These are phyloP conservation scores for Blastomyces percursus DNA, from an alignment of 2,329 filamentous ascomycete species.

Conservation along the genomic window DNA sequence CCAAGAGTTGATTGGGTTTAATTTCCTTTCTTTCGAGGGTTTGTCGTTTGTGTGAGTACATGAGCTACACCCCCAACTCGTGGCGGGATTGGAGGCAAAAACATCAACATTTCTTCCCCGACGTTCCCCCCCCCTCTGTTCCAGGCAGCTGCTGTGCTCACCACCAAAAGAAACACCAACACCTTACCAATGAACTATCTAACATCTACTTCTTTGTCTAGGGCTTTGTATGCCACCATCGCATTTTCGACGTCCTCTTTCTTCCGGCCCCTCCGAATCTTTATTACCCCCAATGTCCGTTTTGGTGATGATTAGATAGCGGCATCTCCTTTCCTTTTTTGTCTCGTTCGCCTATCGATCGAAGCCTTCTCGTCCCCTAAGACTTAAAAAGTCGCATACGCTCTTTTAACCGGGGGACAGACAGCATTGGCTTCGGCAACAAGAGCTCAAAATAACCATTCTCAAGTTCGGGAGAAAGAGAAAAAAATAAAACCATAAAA, in stretches of 20 bases:
- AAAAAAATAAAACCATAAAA: not conserved
- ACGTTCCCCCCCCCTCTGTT: not conserved
- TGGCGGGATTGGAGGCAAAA: too few species aligned
- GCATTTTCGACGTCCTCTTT: not conserved
- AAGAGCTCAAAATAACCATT: not conserved
- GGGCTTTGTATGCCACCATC: not conserved
- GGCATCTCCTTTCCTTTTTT: not conserved
- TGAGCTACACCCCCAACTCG: too few species aligned
- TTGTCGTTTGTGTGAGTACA: not conserved
- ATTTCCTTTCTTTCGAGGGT: not conserved
- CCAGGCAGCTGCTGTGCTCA: not conserved
- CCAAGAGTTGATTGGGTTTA: not conserved
- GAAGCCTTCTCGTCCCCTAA: not conserved
- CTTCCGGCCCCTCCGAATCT: not conserved
- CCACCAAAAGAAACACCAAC: not conserved
- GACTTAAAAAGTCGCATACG: not conserved
- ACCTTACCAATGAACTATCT: not conserved
- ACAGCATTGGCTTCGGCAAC: not conserved
- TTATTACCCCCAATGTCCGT: not conserved
- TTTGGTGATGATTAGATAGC: not conserved
- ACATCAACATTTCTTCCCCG: not conserved
- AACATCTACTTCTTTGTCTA: slow-evolving; percentile 1
- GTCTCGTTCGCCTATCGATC: not conserved
- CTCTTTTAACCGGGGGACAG: not conserved
- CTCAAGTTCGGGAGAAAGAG: not conserved